Conservation (phyloP, 2,329 filamentous ascomycete genomes). For the Venturia nashicola region DNA sequence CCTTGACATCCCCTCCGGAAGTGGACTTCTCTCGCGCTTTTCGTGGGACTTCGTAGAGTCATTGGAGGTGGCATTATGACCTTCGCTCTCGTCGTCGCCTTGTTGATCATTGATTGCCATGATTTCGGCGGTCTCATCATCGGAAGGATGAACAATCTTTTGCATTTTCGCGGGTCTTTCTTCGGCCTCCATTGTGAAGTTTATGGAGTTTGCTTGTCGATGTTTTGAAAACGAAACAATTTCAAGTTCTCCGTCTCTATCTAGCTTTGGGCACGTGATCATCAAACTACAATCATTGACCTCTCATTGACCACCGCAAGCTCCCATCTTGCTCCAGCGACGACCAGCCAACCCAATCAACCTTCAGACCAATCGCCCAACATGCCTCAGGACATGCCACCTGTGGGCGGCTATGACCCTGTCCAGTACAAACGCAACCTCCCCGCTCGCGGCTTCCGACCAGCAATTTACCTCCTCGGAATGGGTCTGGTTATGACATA, state of each 20-base stretch:
- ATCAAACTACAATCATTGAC: neutral
- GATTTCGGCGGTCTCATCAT: neutral
- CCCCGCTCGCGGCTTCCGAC: slow-evolving; percentile 80
- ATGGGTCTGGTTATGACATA: slow-evolving; percentile 72
- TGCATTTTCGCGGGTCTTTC: slow-evolving; percentile 37
- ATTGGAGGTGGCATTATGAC: slow-evolving; percentile 2
- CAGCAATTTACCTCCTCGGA: slow-evolving; percentile 63
- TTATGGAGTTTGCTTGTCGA: neutral
- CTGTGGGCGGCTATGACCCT: slow-evolving; percentile 82
- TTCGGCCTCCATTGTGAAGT: slow-evolving; percentile 4
- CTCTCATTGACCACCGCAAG: neutral
- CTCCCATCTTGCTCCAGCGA: neutral
- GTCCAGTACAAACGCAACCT: slow-evolving; percentile 98
- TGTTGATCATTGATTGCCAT: neutral
- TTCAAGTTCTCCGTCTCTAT: neutral
- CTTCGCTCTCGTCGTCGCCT: neutral
- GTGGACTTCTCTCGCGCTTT: slow-evolving; percentile 5
- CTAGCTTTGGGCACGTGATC: neutral
- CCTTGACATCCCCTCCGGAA: slow-evolving; percentile 51
- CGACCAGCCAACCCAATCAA: neutral
- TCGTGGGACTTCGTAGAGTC: slow-evolving; percentile 11
- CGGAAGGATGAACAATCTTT: slow-evolving; percentile 33
- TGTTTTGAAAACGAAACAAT: neutral
- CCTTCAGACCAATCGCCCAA: slow-evolving; percentile 23
- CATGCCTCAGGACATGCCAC: slow-evolving; percentile 98